Evolutionary conservation across 75 land plant species (phyloP), one percentile per base, ranked within the genome.

Genomic region (Cupressus sempervirens): DNA sequence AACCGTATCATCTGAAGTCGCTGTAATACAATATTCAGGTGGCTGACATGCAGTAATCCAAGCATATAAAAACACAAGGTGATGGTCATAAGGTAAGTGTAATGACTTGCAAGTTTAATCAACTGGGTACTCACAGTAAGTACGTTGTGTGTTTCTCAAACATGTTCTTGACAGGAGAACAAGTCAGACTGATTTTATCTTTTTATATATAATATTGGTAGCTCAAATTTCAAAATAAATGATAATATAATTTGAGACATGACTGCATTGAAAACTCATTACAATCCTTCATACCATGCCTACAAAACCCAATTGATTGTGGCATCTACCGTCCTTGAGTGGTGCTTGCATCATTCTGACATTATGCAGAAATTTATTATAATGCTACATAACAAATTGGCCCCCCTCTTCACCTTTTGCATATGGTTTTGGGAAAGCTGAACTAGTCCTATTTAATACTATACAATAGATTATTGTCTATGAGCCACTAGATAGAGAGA

Each of bases 301-400:
- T 38, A 40, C 38, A 15, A 36, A 18, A 74, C 0, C 1, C 43
- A 36, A 75, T 43, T 43, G 81, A 77, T 79, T 41, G 8, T 79
- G 81, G 81, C 50, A 79, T 79, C 81, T 50, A 79, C 81, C 81
- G 81, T 38, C 81, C 50, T 26, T 43, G 46, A 79, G 81, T 79
- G 81, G 43, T 79, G 81, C 81, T 79, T 79, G 46, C 50, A 45
- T 79, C 81, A 79, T 41, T 79, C 50, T 79, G 81, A 79, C 81
- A 45, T 45, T 41, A 26, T 45, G 35, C 81, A 79, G 29, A 23
- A 79, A 45, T 45, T 43, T 45, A 79, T 79, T 79, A 79, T 43
- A 45, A 36, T 77, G 45, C 23, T 36, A 41, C 40, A 74, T 74
- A 40, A 43, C 79, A 18, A 76, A 20, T 76, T n/a, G n/a, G 79